Percentiles rank a stretch among this genome's conserved stretches.
phyloP scores from a whole-genome alignment of 1,284 basidiomycete genomes.

The Meripilus lineatus region DNA sequence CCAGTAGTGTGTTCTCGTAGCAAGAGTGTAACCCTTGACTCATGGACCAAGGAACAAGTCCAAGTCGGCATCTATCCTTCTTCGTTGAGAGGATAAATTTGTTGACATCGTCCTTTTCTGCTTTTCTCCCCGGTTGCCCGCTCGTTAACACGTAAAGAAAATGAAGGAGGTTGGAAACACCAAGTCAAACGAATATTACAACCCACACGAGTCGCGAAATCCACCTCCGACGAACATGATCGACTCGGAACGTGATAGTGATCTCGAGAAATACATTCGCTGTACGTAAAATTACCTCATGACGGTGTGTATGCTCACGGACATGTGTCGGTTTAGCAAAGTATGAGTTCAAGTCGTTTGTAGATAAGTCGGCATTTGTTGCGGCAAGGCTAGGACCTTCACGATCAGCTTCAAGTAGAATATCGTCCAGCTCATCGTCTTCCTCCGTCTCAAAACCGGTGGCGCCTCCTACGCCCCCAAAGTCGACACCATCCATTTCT shows the following conservation, averaged over 20 bases:
- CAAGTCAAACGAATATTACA: constrained; percentile 70
- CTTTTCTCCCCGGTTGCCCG: constrained; percentile 9
- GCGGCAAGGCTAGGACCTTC: constrained; percentile 46
- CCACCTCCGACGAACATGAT: constrained; percentile 78
- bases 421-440: constrained; percentile 4
- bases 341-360: constrained; percentile 68
- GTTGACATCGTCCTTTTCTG: constrained; percentile 11
- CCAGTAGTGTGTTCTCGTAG: constrained; percentile 37
- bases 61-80: constrained; percentile 46
- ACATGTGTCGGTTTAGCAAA: constrained; percentile 44
- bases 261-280: constrained; percentile 81
- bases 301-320: neutral
- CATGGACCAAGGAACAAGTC: constrained; percentile 83
- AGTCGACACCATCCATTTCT: neutral
- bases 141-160: too few species aligned
- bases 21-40: constrained; percentile 80
- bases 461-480: neutral
- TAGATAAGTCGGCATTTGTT: constrained; percentile 36
- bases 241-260: constrained; percentile 76
- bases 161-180: constrained; percentile 77
- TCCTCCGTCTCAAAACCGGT: neutral
- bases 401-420: constrained; percentile 26
- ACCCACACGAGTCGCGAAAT: constrained; percentile 70
- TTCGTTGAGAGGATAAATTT: constrained; percentile 7
- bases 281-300: constrained; percentile 36